Evolutionary conservation across 768 basidiomycete genomes (phyloP).

Genomic region (Lactarius sanguifluus): DNA sequence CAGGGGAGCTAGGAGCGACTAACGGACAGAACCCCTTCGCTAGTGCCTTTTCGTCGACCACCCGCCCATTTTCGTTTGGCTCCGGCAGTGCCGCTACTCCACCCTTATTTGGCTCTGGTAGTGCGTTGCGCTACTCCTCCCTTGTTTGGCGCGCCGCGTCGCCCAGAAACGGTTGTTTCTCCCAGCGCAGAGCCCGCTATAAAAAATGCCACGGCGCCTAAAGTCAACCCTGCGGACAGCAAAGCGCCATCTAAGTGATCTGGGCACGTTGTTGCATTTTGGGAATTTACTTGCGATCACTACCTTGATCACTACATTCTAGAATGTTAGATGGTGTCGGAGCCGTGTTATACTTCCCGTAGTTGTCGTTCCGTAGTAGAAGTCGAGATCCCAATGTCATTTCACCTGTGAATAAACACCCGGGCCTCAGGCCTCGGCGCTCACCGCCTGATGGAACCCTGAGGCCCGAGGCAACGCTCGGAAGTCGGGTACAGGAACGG

Average conservation of each 20-base stretch:
- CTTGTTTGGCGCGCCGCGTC: not conserved
- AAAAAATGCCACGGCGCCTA: not conserved
- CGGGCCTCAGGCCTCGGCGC: not conserved
- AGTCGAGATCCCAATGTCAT: not conserved
- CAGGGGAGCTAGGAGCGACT: not conserved
- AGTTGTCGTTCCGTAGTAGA: not conserved
- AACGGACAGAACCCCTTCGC: no score
- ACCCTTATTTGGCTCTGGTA: no score
- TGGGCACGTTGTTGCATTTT: not conserved
- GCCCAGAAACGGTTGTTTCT: not conserved
- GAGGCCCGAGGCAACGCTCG: not conserved
- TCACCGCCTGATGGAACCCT: not conserved
- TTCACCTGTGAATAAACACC: not conserved
- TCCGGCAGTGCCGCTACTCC: not conserved
- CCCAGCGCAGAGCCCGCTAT: not conserved
- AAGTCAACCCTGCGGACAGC: not conserved
- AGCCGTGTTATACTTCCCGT: not conserved
- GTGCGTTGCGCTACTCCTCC: not conserved
- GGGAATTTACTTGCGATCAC: not conserved
- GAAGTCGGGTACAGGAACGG: no score
- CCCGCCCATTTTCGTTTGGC: not conserved
- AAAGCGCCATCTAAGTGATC: not conserved
- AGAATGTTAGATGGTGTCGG: not conserved
- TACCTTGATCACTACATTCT: not conserved
- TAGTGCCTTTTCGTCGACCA: no score